Evolutionary conservation across 2,329 filamentous ascomycete species (phyloP).

Genomic region (Pyricularia sp.): DNA sequence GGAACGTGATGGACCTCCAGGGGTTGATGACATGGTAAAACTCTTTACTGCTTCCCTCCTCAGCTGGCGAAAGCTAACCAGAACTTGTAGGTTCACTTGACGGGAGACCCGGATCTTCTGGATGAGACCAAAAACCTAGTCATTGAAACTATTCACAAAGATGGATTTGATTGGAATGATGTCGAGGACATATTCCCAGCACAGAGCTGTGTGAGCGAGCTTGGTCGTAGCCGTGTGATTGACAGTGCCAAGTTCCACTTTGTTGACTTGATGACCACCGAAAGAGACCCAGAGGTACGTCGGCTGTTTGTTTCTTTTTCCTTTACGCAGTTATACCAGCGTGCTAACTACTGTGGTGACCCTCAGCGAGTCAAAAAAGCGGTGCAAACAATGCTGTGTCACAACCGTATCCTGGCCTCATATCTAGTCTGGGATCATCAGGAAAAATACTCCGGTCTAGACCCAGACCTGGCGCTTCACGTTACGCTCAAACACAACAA

Average conservation of each 20-base stretch:
- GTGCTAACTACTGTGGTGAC: neutral
- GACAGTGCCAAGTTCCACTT: constrained; percentile 8
- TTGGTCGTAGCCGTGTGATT: constrained; percentile 6
- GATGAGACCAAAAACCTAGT: constrained; percentile 6
- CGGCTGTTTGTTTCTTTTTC: neutral
- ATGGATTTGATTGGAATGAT: constrained; percentile 7
- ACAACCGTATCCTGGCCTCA: constrained; percentile 9
- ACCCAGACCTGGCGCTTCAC: constrained; percentile 5
- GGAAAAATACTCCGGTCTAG: neutral
- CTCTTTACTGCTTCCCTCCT: neutral
- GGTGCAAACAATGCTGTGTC: constrained; percentile 6
- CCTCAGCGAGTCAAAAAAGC: constrained; percentile 6
- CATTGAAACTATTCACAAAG: constrained; percentile 1
- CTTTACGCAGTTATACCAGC: neutral
- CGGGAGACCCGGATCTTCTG: neutral
- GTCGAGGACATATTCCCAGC: constrained; percentile 8
- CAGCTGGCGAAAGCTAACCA: neutral
- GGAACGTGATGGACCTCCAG: neutral
- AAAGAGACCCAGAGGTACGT: constrained; percentile 2
- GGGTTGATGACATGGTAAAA: neutral
- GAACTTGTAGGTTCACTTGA: neutral
- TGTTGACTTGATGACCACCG: constrained; percentile 3
- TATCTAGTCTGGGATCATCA: constrained; percentile 7
- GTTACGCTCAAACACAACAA: constrained; percentile 5
- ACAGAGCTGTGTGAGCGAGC: constrained; percentile 5